phyloP scores from a whole-genome alignment of 495 filamentous ascomycete species.

The Neurospora cerealis region DNA sequence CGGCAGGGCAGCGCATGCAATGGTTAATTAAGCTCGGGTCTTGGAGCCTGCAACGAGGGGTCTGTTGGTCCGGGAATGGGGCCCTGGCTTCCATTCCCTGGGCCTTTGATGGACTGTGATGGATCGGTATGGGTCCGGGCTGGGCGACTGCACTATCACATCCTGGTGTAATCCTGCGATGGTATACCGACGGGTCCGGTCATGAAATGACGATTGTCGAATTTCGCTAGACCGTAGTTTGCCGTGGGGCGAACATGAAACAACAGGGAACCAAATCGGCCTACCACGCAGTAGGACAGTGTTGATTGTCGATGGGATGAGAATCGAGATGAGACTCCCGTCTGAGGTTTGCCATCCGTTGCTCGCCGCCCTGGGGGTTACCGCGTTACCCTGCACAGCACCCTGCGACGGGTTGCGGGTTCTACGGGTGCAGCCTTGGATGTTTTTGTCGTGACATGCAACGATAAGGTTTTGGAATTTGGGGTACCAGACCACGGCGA shows the following conservation, averaged over 20 bases:
- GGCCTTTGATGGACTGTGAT: not conserved
- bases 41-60: not conserved
- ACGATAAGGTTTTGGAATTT: not conserved
- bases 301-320: not conserved
- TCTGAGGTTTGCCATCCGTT: not conserved
- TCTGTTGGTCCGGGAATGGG: not conserved
- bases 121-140: not conserved
- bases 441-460: not conserved
- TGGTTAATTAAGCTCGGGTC: not conserved
- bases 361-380: not conserved
- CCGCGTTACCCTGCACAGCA: not conserved
- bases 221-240: constrained; percentile 18
- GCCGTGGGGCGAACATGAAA: constrained; percentile 14
- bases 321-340: not conserved
- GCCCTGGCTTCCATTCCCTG: not conserved
- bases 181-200: not conserved
- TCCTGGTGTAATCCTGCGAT: not conserved
- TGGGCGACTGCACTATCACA: not conserved
- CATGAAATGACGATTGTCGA: constrained; percentile 8
- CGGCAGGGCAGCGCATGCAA: not conserved
- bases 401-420: not conserved
- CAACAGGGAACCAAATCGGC: not conserved
- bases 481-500: not conserved
- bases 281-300: not conserved
- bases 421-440: not conserved